Conservation (phyloP, 2,329 filamentous ascomycete genomes). For the Fonsecaea monophora region DNA sequence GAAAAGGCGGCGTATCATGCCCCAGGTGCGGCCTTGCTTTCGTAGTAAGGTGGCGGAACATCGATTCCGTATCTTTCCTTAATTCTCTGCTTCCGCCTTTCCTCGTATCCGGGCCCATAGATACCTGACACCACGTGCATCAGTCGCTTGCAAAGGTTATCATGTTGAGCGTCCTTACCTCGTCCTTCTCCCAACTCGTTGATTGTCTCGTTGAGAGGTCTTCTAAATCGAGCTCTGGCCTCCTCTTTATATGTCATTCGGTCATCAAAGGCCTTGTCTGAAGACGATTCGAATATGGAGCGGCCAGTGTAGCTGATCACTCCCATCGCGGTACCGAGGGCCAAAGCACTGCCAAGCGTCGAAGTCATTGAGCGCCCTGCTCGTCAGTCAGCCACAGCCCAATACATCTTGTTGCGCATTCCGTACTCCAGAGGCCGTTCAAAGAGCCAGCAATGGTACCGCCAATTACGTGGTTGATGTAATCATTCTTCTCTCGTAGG, state of each 20-base stretch:
- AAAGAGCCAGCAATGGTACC: slow-evolving; percentile 78
- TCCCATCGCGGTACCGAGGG: slow-evolving; percentile 64
- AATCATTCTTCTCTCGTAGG: slow-evolving; percentile 82
- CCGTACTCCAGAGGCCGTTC: slow-evolving; percentile 74
- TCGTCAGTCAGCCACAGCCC: slow-evolving; percentile 32
- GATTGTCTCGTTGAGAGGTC: slow-evolving; percentile 79
- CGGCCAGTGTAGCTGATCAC: slow-evolving; percentile 73
- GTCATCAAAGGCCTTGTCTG: slow-evolving; percentile 62
- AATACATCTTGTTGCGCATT: slow-evolving; percentile 9
- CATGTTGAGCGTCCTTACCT: slow-evolving; percentile 60
- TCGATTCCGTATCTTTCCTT: slow-evolving; percentile 89
- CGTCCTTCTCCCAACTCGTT: slow-evolving; percentile 83
- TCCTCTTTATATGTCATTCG: slow-evolving; percentile 76
- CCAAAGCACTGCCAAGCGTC: slow-evolving; percentile 71
- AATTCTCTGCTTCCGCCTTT: slow-evolving; percentile 79
- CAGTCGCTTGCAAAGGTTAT: slow-evolving; percentile 8
- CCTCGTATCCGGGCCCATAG: slow-evolving; percentile 79
- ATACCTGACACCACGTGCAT: slow-evolving; percentile 65
- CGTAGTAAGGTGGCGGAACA: slow-evolving; percentile 66
- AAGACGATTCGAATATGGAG: slow-evolving; percentile 59
- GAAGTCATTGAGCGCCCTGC: slow-evolving; percentile 71
- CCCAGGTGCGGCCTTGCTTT: slow-evolving; percentile 26
- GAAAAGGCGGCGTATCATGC: neutral
- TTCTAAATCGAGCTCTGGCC: slow-evolving; percentile 74
- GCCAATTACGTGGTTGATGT: slow-evolving; percentile 74